Base-by-base conservation (phyloP, 1,284 basidiomycete genomes). In the Malassezia slooffiae region DNA sequence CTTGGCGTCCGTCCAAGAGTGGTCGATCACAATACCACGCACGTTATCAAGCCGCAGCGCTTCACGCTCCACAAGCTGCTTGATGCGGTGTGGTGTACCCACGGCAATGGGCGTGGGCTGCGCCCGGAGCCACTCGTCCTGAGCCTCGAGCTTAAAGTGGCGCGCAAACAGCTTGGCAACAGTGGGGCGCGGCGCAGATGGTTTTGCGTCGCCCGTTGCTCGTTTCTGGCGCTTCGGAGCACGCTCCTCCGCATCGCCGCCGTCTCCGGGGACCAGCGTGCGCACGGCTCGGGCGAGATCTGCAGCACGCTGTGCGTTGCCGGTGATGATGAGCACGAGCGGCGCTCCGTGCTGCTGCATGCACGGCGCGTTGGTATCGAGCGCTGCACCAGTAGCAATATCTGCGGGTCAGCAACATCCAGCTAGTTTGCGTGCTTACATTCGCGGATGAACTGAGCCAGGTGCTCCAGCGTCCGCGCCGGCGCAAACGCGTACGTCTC, bases 121-220 rank as follows among this genome's bases (percentile, higher is more conserved):
- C 9, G 52, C 42, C 20, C 44, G 33, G n/a, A 66, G 52, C 51
- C 54, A 63, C n/a, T 47, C 40, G 26, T 48, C 52, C 34, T 64
- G 61, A 38, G 57, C 59, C 40, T 57, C 52, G 33, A 60, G 44
- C 48, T 66, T 66, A 30, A 66, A 66, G 37, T 66, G 62, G 16
- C 62, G 58, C 22, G 62, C 61, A 50, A 66, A 66, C 19, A 66
- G 55, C 47, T 66, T 66, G 19, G 55, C 62, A 1, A 66, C 62
- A 7, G 21, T 33, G 24, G 43, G 27, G 9, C 3, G 5, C 6
- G 16, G 4, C 26, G 43, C 19, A 20, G 41, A 8, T 3, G 33
- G 24, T 19, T 13, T 7, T 9, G 28, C 15, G 13, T 38, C 21
- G 9, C 19, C 40, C 26, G 19, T 32, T 13, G 38, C 42, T 12